Conservation (phyloP, 768 basidiomycete species). For the Lactifluus volemus region DNA sequence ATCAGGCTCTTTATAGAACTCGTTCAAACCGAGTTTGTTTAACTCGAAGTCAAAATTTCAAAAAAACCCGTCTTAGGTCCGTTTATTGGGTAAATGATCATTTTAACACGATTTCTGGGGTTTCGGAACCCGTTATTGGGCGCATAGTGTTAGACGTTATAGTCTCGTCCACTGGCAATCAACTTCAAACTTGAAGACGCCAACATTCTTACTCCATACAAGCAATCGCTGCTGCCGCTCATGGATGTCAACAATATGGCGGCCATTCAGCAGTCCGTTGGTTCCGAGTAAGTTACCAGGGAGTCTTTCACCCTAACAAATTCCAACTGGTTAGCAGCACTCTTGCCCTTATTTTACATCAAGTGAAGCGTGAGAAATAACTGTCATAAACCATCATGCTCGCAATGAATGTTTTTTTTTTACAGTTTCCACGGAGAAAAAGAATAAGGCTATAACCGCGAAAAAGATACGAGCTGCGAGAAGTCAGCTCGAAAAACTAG, state of each 20-base stretch:
- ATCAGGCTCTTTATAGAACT: too few species aligned
- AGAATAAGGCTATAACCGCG: neutral
- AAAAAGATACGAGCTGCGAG: constrained; percentile 5
- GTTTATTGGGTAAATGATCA: too few species aligned
- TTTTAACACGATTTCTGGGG: too few species aligned
- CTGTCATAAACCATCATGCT: neutral
- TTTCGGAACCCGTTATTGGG: too few species aligned
- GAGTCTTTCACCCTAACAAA: neutral
- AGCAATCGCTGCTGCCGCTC: neutral
- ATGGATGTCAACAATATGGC: neutral
- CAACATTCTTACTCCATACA: neutral
- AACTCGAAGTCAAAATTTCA: too few species aligned
- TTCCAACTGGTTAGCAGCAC: neutral
- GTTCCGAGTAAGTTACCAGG: neutral
- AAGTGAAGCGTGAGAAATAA: constrained; percentile 8
- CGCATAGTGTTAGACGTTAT: too few species aligned
- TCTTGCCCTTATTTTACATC: neutral
- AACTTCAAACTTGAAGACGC: too few species aligned
- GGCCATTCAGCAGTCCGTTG: neutral
- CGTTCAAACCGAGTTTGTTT: too few species aligned
- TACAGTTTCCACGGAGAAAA: constrained; percentile 3
- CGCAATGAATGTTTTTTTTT: neutral
- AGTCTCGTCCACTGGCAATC: too few species aligned
- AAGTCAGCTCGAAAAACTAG: constrained; percentile 11
- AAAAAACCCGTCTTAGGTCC: too few species aligned